Evolutionary conservation across 345 rosid species (phyloP), one percentile per base, ranked within the genome.

Genomic region (Eucalyptus regnans): DNA sequence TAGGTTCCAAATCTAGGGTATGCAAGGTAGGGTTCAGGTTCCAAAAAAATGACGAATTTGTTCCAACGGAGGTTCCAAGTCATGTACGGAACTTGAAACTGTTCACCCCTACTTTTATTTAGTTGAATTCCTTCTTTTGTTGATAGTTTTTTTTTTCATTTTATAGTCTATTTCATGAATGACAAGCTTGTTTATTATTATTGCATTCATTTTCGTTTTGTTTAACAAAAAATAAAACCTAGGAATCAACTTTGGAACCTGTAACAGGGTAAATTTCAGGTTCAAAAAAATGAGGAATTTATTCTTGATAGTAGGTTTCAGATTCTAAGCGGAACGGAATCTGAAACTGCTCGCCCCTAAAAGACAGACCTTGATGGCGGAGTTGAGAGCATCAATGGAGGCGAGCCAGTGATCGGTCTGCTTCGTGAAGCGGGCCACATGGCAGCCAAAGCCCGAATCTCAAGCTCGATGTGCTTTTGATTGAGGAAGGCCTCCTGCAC

Each of bases 371-470:
- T 95, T 97, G 68, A 97, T 91, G 60, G 98, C 94, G 37, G 94
- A 90, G 90, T 97, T 97, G 48, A 96, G 88, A 81, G 96, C 95
- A 89, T 91, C 96, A 89, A 98, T 91, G 15, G 95, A 94, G 43
- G 96, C 88, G 12, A 96, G 96, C 99, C 98, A 96, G 56, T 94
- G 96, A 93, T 96, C 96, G 29, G 96, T 95, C 86, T 95, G 98
- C 92, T 93, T 96, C 43, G 91, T 91, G 90, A 96, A 97, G 62
- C 94, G 41, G 41, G 41, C 41, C 41, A 41, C 41, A 41, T 92
- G 5, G 93, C 92, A 4, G 98, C 94, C 43, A 96, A 90, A 29
- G 90, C 89, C 25, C 33, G 1, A 60, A 62, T 62, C 68, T 62
- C 17, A 1, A 62, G 68, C 98, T 97, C 99, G 23, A 97, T 95